Base-by-base conservation (phyloP, 1,284 basidiomycete species). In the Cutaneotrichosporon spelunceum region DNA sequence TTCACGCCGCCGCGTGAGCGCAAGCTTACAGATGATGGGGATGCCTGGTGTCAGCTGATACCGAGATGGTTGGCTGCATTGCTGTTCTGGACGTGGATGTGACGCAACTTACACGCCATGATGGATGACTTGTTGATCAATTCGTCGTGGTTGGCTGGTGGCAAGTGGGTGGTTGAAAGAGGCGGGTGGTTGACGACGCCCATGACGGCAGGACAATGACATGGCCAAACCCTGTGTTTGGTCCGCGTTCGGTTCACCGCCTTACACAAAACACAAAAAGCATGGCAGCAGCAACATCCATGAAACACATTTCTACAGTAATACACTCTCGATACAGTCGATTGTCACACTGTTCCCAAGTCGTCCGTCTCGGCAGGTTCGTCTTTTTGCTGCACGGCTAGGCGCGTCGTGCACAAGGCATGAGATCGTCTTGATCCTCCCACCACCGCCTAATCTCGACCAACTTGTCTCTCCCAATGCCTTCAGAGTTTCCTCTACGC, bases 21-120 rank as follows among this genome's bases (percentile, higher is more conserved):
- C n/a, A 3, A 59, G 26, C 73, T 67, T 58, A 76, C 74, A 76
- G 42, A 75, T 69, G 29, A 76, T 61, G 10, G 74, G 74, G 26
- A 76, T 76, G 66, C 74, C 53, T 58, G 36, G 14, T 26, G 59
- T 44, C 36, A 53, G 50, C 49, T 42, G 16, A 13, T 39, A 14
- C 9, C 7, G 19, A 19, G 16, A 16, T 42, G 39, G 7, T 42
- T 19, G 39, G 19, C 4, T 16, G 16, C 39, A n/a, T n/a, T 19
- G 16, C 11, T 16, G 39, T 7, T 8, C 6, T 7, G 39, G 39
- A 16, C 4, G 8, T 8, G 19, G 8, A 16, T 0, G 19, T 19
- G 16, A 19, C 4, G 53, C 21, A 19, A 55, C 53, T 55, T 33
- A 55, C 53, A 55, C 24, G 53, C 58, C 58, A 60, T 60, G 27